Conservation (phyloP, 2,329 filamentous ascomycete species). For the Penicillium sp. region DNA sequence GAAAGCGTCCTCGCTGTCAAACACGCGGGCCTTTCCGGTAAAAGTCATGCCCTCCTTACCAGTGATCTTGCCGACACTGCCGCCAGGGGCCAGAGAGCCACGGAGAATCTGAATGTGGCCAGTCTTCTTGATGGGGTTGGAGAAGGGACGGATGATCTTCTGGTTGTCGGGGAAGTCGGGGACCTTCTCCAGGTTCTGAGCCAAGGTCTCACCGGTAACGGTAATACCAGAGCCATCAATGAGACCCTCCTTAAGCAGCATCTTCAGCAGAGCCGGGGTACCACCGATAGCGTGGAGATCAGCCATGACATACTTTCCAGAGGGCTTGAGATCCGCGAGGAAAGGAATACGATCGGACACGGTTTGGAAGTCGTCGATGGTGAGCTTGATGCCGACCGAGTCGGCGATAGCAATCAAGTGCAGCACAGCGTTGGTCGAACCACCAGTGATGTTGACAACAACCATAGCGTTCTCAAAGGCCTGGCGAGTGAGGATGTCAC, state of each 20-base stretch:
- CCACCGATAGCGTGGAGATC: conserved; percentile 59
- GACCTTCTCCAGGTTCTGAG: conserved; percentile 58
- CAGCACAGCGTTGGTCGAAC: conserved; percentile 81
- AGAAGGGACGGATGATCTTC: conserved; percentile 66
- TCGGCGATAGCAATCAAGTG: conserved; percentile 83
- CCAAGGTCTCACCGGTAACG: conserved; percentile 59
- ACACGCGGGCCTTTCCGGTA: conserved; percentile 68
- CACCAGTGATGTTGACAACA: conserved; percentile 76
- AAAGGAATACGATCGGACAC: conserved; percentile 77
- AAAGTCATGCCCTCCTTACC: conserved; percentile 71
- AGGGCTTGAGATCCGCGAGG: conserved; percentile 79
- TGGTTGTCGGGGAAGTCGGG: conserved; percentile 67
- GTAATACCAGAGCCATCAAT: conserved; percentile 62
- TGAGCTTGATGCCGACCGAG: conserved; percentile 75
- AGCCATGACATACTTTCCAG: conserved; percentile 63
- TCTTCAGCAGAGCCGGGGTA: conserved; percentile 58
- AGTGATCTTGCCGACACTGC: conserved; percentile 72
- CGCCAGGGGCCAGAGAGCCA: conserved; percentile 67
- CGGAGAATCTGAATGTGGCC: conserved; percentile 73
- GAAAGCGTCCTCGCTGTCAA: conserved; percentile 68
- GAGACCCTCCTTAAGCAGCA: conserved; percentile 57
- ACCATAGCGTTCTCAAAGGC: conserved; percentile 86
- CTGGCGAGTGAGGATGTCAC: conserved; percentile 74
- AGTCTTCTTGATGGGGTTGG: conserved; percentile 67
- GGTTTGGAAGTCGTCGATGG: conserved; percentile 81